Conservation (phyloP, 2,329 filamentous ascomycete genomes). For the Hypoxylon rubiginosum region DNA sequence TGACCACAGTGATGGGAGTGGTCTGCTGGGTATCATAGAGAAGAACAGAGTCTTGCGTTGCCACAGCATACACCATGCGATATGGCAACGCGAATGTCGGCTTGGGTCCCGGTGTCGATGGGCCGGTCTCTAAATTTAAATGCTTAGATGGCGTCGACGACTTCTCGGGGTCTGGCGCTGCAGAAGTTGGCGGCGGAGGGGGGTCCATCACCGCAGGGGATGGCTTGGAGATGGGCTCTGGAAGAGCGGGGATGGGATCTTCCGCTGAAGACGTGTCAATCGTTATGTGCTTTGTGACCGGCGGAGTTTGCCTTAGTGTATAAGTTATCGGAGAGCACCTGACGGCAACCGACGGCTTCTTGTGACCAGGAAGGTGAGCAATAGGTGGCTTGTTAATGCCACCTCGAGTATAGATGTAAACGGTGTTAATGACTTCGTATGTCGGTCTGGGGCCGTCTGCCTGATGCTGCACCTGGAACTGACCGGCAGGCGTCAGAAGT, state of each 20-base stretch:
- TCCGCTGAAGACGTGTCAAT: constrained; percentile 93
- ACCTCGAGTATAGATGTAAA: constrained; percentile 97
- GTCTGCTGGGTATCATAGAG: constrained; percentile 98
- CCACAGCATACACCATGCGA: constrained; percentile 95
- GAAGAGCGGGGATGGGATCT: constrained; percentile 84
- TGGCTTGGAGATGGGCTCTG: constrained; percentile 81
- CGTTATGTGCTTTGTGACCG: constrained; percentile 87
- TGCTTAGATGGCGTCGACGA: constrained; percentile 66
- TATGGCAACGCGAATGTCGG: constrained; percentile 89
- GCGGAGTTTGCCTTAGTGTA: constrained; percentile 76
- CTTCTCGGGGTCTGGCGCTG: constrained; percentile 62
- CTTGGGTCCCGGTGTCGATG: constrained; percentile 69
- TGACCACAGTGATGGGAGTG: constrained; percentile 92
- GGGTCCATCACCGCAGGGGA: constrained; percentile 81
- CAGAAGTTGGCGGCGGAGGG: constrained; percentile 73
- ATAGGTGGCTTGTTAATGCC: constrained; percentile 97
- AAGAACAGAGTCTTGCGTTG: constrained; percentile 93
- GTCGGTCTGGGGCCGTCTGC: constrained; percentile 73
- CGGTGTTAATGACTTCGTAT: constrained; percentile 94
- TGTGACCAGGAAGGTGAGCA: constrained; percentile 94
- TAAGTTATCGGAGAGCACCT: constrained; percentile 94
- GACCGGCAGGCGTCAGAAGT: constrained; percentile 92
- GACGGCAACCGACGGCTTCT: constrained; percentile 96
- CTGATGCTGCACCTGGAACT: constrained; percentile 87
- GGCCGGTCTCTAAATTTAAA: constrained; percentile 60